Evolutionary conservation across 2,329 filamentous ascomycete species (phyloP).

Genomic region (Fusarium torulosum): DNA sequence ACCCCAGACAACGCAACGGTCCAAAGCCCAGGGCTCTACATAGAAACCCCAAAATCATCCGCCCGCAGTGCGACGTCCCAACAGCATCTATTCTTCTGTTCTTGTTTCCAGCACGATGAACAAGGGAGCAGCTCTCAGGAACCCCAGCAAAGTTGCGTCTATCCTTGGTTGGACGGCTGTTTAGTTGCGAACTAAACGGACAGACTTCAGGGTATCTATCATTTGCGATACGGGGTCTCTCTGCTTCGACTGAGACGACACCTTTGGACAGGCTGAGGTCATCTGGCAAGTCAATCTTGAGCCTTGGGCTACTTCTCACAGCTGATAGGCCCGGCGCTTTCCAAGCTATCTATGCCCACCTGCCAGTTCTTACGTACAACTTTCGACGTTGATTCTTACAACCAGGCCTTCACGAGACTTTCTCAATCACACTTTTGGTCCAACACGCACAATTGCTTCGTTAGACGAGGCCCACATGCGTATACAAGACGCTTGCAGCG

Average conservation of each 20-base stretch:
- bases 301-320: constrained; percentile 20
- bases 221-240: background rate
- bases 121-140: constrained; percentile 4
- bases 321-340: constrained; percentile 35
- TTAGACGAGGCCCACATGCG: constrained; percentile 19
- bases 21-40: constrained; percentile 37
- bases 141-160: constrained; percentile 25
- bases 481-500: constrained; percentile 3
- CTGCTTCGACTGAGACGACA: background rate
- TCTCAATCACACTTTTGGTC: constrained; percentile 21
- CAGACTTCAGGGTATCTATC: background rate
- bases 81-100: constrained; percentile 31
- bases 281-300: constrained; percentile 31
- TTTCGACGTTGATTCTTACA: constrained; percentile 1
- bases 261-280: constrained; percentile 26
- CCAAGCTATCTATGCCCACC: constrained; percentile 29
- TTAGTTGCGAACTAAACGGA: constrained; percentile 1
- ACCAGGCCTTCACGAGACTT: constrained; percentile 31
- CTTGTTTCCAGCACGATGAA: constrained; percentile 24
- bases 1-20: constrained; percentile 49
- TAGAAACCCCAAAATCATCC: constrained; percentile 34
- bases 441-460: constrained; percentile 10
- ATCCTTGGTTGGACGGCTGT: constrained; percentile 25
- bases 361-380: constrained; percentile 29
- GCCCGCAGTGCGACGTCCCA: constrained; percentile 34